A percentile compares a stretch with the other conserved stretches of the same genome.
phyloP scores from a whole-genome alignment of 2,329 filamentous ascomycete genomes.

The Didymellaceae sp. region DNA sequence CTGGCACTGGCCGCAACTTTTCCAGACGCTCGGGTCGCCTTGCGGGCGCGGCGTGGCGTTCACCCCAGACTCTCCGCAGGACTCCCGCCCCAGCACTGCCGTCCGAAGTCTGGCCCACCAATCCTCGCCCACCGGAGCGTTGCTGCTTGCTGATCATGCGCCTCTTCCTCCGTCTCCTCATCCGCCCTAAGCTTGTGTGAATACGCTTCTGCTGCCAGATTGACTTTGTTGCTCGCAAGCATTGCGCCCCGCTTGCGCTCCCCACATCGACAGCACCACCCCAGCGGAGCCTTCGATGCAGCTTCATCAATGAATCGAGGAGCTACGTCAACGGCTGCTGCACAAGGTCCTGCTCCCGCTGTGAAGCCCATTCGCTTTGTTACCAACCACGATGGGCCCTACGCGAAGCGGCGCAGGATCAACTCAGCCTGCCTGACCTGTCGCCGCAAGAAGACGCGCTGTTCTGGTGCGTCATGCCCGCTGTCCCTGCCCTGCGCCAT shows the following conservation, averaged over 20 bases:
- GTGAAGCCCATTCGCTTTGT: conserved; percentile 51
- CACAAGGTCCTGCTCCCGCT: conserved; percentile 22
- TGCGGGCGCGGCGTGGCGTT: not conserved
- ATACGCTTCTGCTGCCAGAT: not conserved
- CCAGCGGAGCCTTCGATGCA: conserved; percentile 10
- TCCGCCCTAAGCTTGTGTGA: no score
- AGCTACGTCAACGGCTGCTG: conserved; percentile 35
- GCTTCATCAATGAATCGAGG: conserved; percentile 45
- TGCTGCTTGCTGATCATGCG: conserved; percentile 28
- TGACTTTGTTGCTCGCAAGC: not conserved
- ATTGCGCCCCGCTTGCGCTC: conserved; percentile 23
- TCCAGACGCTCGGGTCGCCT: conserved; percentile 3
- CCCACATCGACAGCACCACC: conserved; percentile 19
- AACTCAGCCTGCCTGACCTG: conserved; percentile 56
- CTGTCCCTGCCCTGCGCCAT: not conserved
- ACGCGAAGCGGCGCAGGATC: conserved; percentile 51
- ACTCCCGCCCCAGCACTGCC: conserved; percentile 2
- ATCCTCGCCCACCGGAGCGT: conserved; percentile 11
- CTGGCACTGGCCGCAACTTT: no score
- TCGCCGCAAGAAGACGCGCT: conserved; percentile 58
- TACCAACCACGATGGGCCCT: conserved; percentile 51
- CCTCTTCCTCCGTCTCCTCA: conserved; percentile 22
- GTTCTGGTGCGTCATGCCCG: conserved; percentile 47
- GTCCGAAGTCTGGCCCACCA: conserved; percentile 13
- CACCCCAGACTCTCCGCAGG: conserved; percentile 9